Conservation (phyloP, 148 eudicot species). For the Cornus controversa region DNA sequence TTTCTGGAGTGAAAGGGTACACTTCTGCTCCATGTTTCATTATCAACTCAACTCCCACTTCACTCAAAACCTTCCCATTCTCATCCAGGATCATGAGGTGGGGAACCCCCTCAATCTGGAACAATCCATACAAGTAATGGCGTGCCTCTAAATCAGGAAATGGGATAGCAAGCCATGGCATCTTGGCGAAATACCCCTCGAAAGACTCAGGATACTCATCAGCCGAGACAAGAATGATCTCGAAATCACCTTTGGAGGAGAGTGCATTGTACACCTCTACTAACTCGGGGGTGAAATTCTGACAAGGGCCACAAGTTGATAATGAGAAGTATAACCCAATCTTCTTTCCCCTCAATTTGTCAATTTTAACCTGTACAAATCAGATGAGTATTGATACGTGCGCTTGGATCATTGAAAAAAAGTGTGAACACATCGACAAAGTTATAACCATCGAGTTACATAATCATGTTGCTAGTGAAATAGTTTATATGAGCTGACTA, state of each 20-base stretch:
- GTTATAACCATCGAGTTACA: too few relatives aligned
- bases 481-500: too few relatives aligned
- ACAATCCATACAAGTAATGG: slow-evolving; percentile 20
- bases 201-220: slow-evolving; percentile 37
- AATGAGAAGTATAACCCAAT: slow-evolving; percentile 48
- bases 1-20: slow-evolving; percentile 45
- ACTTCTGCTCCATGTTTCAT: slow-evolving; percentile 34
- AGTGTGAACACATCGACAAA: not conserved
- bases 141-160: slow-evolving; percentile 32
- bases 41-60: slow-evolving; percentile 34
- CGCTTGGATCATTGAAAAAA: not conserved
- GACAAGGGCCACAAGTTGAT: slow-evolving; percentile 53
- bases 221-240: slow-evolving; percentile 38
- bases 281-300: slow-evolving; percentile 40
- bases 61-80: slow-evolving; percentile 34
- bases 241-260: slow-evolving; percentile 37
- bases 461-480: too few relatives aligned
- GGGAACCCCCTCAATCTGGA: slow-evolving; percentile 42
- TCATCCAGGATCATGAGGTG: slow-evolving; percentile 39
- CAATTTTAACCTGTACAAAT: slow-evolving; percentile 33
- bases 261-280: slow-evolving; percentile 35
- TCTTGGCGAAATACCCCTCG: slow-evolving; percentile 42
- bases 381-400: not conserved
- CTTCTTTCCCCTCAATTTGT: slow-evolving; percentile 34
- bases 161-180: slow-evolving; percentile 60